Conservation (phyloP, 2,329 filamentous ascomycete genomes). For the Capronia epimyces region DNA sequence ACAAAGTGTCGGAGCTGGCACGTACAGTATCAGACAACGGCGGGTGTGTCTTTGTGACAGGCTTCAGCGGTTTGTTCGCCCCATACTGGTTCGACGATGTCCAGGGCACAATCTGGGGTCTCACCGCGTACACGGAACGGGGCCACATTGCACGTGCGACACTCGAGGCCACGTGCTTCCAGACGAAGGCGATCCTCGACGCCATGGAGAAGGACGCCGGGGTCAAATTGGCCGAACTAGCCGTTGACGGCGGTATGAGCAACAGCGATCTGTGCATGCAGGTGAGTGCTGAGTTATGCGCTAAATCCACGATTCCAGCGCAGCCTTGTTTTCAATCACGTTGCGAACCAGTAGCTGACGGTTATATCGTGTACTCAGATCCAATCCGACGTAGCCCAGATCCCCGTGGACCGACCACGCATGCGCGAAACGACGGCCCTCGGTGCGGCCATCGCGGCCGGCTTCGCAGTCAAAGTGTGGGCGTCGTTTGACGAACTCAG, state of each 20-base stretch:
- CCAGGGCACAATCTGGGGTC: constrained; percentile 70
- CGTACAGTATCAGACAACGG: constrained; percentile 61
- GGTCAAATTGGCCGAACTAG: constrained; percentile 63
- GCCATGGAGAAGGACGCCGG: constrained; percentile 75
- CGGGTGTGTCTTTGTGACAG: constrained; percentile 72
- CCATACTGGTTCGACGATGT: constrained; percentile 84
- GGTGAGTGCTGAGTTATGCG: too few relatives aligned
- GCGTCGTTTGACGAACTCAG: constrained; percentile 66
- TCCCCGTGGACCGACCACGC: constrained; percentile 69
- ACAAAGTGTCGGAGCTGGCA: constrained; percentile 54
- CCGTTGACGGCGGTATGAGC: constrained; percentile 75
- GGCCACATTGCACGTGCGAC: constrained; percentile 76
- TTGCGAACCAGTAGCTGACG: too few relatives aligned
- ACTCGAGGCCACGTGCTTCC: constrained; percentile 76
- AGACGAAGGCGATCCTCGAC: constrained; percentile 75
- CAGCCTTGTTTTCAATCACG: too few relatives aligned
- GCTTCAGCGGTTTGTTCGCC: constrained; percentile 74
- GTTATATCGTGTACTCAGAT: too few relatives aligned
- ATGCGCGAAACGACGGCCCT: constrained; percentile 90
- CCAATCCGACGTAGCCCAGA: constrained; percentile 78
- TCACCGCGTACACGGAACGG: constrained; percentile 69
- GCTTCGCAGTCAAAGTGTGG: constrained; percentile 75
- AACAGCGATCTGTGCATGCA: constrained; percentile 77
- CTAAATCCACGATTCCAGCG: too few relatives aligned
- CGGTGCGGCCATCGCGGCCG: constrained; percentile 82